Percentiles rank a stretch among this genome's conserved stretches.
Conservation (phyloP, 768 basidiomycete species). For the Coprinellus micaceus region DNA sequence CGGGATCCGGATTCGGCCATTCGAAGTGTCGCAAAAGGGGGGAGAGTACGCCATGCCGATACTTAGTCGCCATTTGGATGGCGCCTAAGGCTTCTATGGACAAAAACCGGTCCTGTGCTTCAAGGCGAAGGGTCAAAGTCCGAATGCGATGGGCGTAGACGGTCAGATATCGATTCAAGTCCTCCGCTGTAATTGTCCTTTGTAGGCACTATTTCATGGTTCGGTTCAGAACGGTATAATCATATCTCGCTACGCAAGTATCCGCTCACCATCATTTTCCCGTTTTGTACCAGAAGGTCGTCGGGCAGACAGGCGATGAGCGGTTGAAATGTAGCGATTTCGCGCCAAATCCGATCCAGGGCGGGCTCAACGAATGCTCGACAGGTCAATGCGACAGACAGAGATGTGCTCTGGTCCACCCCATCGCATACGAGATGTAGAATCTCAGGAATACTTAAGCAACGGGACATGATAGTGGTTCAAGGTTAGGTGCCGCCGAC, state of each 20-base stretch:
- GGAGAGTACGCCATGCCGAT: neutral
- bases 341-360: neutral
- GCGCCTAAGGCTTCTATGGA: neutral
- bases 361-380: neutral
- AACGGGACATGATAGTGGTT: neutral
- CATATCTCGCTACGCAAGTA: too few species aligned
- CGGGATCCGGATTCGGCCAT: too few species aligned
- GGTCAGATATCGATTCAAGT: neutral
- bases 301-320: neutral
- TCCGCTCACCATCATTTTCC: neutral
- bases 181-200: neutral
- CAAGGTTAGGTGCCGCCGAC: neutral
- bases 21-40: neutral
- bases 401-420: neutral
- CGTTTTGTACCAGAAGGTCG: neutral
- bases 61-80: neutral
- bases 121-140: neutral
- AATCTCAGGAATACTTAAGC: neutral
- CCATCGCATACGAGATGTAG: neutral
- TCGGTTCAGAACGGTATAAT: neutral
- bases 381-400: neutral
- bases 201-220: neutral
- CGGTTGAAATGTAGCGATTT: neutral
- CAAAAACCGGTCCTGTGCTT: neutral
- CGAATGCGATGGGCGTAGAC: neutral